phyloP scores from a whole-genome alignment of 192 early-diverging fungal genomes.

The Umbelopsis sp. region DNA sequence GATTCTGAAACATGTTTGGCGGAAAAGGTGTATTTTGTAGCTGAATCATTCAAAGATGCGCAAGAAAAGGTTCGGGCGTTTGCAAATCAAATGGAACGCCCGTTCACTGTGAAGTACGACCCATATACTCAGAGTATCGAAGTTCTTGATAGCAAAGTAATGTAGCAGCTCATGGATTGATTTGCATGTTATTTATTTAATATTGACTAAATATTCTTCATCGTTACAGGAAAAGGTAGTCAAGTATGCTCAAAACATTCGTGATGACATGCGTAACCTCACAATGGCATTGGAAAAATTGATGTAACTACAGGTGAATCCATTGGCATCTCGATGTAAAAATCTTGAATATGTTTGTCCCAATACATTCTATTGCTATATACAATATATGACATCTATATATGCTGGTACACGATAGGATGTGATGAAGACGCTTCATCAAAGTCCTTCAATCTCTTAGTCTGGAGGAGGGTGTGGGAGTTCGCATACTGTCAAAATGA shows the following conservation, averaged over 20 bases:
- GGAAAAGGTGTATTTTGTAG: slow-evolving; percentile 81
- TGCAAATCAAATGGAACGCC: slow-evolving; percentile 73
- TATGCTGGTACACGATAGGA: neutral
- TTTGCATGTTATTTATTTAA: neutral
- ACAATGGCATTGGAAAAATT: slow-evolving; percentile 68
- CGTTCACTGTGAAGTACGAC: slow-evolving; percentile 92
- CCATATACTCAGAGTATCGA: slow-evolving; percentile 89
- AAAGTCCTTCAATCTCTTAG: neutral
- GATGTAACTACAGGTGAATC: neutral
- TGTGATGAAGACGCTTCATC: neutral
- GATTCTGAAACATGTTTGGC: neutral
- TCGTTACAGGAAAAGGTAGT: slow-evolving; percentile 74
- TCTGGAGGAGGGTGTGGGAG: slow-evolving; percentile 13
- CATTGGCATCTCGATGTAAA: neutral
- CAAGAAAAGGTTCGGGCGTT: slow-evolving; percentile 89
- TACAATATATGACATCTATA: neutral
- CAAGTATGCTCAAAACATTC: slow-evolving; percentile 76
- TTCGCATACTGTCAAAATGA: neutral
- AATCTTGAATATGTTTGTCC: neutral
- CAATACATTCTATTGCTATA: slow-evolving; percentile 18
- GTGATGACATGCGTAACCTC: slow-evolving; percentile 76
- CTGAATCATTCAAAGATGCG: slow-evolving; percentile 91
- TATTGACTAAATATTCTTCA: neutral
- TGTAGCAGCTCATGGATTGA: neutral
- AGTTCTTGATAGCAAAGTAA: slow-evolving; percentile 77